A percentile compares a stretch with the other conserved stretches of the same genome.
These are phyloP conservation scores for Sequoia sempervirens DNA, from an alignment of 75 land plant species.

Conservation along the genomic window DNA sequence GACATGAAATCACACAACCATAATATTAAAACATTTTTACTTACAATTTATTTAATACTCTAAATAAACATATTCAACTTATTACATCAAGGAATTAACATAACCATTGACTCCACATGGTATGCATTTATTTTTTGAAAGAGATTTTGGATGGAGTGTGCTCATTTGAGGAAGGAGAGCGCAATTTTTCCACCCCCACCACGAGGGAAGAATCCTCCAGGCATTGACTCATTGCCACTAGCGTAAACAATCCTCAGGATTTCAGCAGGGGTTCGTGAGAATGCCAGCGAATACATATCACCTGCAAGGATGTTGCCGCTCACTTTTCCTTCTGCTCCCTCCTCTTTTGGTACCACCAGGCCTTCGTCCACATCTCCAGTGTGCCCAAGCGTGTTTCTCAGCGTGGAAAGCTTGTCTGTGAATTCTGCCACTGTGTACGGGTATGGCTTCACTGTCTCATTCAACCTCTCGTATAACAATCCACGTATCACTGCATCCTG, in stretches of 20 bases:
- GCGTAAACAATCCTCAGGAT: conserved; percentile 69
- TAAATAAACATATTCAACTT: too few relatives aligned
- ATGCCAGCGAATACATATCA: conserved; percentile 47
- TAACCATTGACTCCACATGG: too few relatives aligned
- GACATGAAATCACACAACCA: too few relatives aligned
- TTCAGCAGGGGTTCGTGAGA: conserved; percentile 55
- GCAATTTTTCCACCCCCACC: background rate
- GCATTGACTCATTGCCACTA: conserved; percentile 25
- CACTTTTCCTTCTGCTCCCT: conserved; percentile 31
- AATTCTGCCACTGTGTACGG: conserved; percentile 52
- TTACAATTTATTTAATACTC: too few relatives aligned
- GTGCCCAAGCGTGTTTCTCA: conserved; percentile 47
- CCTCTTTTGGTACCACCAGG: conserved; percentile 34
- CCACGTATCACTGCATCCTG: too few relatives aligned
- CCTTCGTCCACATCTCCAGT: conserved; percentile 62
- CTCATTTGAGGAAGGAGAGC: background rate
- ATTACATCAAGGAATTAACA: too few relatives aligned
- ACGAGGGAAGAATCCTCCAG: background rate
- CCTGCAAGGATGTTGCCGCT: conserved; percentile 50
- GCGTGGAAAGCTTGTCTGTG: conserved; percentile 44
- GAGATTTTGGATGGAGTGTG: too few relatives aligned
- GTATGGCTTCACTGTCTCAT: background rate
- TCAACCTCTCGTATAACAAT: too few relatives aligned
- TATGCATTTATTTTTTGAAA: too few relatives aligned
- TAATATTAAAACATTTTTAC: too few relatives aligned